These are phyloP conservation scores for Nemania sp. DNA, from an alignment of 2,329 filamentous ascomycete genomes.

Conservation along the genomic window DNA sequence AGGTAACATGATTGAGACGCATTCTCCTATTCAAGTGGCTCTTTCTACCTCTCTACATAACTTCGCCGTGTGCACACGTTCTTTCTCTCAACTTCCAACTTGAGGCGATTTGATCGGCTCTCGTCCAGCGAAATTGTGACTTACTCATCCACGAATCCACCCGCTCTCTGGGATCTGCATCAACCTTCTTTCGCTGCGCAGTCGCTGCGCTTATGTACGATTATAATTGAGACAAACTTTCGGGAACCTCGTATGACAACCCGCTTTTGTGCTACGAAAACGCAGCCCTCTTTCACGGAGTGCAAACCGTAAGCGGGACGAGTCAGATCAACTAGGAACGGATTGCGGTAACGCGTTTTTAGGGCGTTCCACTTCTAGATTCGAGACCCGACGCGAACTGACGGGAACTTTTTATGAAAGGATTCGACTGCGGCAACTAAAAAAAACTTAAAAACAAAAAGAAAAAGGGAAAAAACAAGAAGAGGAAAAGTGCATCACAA, in stretches of 20 bases:
- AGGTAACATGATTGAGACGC: too few species aligned
- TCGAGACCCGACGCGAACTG: background rate
- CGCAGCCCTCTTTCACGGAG: too few species aligned
- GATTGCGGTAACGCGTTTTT: background rate
- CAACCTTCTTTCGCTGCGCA: background rate
- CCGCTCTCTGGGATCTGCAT: slow-evolving; percentile 1
- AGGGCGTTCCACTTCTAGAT: background rate
- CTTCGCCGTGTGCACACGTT: too few species aligned
- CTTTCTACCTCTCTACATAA: too few species aligned
- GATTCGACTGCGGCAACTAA: too few species aligned
- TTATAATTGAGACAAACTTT: background rate
- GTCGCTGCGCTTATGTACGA: background rate
- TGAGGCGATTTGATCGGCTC: too few species aligned
- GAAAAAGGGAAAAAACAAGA: background rate
- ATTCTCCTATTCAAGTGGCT: too few species aligned
- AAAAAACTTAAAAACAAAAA: too few species aligned
- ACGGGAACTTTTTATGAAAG: background rate
- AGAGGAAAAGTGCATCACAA: too few species aligned
- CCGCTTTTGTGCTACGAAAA: background rate
- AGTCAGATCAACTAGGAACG: background rate
- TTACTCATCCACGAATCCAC: background rate
- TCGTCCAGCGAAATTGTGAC: too few species aligned
- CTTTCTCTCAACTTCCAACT: background rate
- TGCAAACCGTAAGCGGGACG: background rate
- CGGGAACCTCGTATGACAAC: slow-evolving; percentile 1